Evolutionary conservation across 2,329 filamentous ascomycete genomes (phyloP), one percentile per base, ranked within the genome.

Genomic region (Thyridium curvatum): DNA sequence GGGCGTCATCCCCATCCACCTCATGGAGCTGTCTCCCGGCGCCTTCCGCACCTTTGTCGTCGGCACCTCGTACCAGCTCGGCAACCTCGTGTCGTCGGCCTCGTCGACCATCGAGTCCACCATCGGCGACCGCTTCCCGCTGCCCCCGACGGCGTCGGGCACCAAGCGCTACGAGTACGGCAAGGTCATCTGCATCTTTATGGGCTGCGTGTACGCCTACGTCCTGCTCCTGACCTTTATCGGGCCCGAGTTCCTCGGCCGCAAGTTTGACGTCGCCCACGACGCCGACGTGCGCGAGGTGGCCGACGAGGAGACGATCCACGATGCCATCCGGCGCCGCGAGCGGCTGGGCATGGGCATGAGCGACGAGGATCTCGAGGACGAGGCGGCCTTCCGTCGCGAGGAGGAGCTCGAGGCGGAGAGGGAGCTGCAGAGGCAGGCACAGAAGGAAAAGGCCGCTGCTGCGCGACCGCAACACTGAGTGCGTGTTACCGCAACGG

Each of bases 171-270:
- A 83, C 58, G 66, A 86, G 42, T 94, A 94, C 49, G 87, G 86
- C 30, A 82, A 82, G 50, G 87, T 94, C 9, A 91, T 94, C 46
- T 87, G 82, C 54, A 93, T 94, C 53, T 94, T 95, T 62, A 89
- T 95, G 84, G 89, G 73, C 1, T 88, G 83, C 49, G 87, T 94
- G 1, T 94, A 75, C 49, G 71, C 54, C 18, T 81, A 78, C 43
- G 66, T 76, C n/a, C 69, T 81, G 30, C 2, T 78, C 6, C 54
- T 87, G 39, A 82, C 81, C 0, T 58, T 86, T 9, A 32, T 86
- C 3, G 84, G 84, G 0, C 74, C 74, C 1, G 74, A 78, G 60
- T 65, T 73, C 41, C 52, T 76, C 38, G 55, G 62, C 28, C 63
- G 68, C 46, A 70, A 64, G 46, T 75, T 77, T 47, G 72, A 74